Percentiles rank a stretch among this genome's conserved stretches.
These are phyloP conservation scores for Saturnispora serradocipensis DNA, from an alignment of 805 yeast genomes.

Conservation along the genomic window DNA sequence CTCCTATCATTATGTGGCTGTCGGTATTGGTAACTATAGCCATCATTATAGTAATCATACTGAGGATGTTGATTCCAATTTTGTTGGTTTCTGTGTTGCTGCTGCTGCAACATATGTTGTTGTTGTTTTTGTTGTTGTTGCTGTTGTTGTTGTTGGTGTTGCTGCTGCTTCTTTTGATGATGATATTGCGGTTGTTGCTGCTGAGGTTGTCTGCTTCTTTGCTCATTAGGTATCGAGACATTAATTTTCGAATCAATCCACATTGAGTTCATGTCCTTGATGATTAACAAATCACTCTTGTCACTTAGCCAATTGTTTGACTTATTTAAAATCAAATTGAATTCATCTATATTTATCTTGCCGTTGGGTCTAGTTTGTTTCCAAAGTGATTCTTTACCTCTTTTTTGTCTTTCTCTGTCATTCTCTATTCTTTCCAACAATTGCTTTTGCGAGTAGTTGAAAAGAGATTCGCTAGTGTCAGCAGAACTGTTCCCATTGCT, in stretches of 20 bases:
- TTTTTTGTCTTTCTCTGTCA: slow-evolving; percentile 84
- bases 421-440: slow-evolving; percentile 78
- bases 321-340: slow-evolving; percentile 22
- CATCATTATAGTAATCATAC: not conserved
- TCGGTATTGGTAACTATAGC: not conserved
- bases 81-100: not conserved
- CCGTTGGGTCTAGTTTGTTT: slow-evolving; percentile 40
- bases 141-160: not conserved
- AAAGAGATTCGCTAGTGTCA: not conserved
- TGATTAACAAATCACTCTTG: slow-evolving; percentile 2
- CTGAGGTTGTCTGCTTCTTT: not conserved
- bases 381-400: slow-evolving; percentile 77
- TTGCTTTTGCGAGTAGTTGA: slow-evolving; percentile 31
- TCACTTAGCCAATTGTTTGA: slow-evolving; percentile 8
- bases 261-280: slow-evolving; percentile 4
- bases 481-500: not conserved
- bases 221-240: slow-evolving; percentile 1
- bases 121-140: not conserved
- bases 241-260: slow-evolving; percentile 8
- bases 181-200: not conserved
- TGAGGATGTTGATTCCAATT: not conserved
- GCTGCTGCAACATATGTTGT: not conserved
- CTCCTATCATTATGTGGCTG: not conserved
- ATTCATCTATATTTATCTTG: slow-evolving; percentile 23
- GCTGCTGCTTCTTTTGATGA: not conserved